Base-by-base conservation (phyloP, 2,329 filamentous ascomycete species). In the Colletotrichum horii region DNA sequence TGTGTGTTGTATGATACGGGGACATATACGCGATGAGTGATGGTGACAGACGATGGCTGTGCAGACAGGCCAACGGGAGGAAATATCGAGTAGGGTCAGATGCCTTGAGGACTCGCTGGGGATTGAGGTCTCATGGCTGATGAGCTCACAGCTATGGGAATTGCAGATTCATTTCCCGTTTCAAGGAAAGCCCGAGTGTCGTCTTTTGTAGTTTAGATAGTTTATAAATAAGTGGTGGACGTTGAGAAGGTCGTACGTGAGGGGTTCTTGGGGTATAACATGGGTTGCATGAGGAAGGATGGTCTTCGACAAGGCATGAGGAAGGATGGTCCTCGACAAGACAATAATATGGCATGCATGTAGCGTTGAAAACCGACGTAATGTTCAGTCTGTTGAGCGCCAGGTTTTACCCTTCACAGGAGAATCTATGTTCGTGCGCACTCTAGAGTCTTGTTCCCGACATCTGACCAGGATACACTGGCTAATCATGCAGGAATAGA, bases 321-420 rank as follows among this genome's bases (percentile, higher is more conserved):
- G 43, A 52, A 14, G 43, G 43, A 52, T 7, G 19, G n/a, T 8
- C 4, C 12, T 22, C 43, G 38, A 9, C 38, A 48, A n/a, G 6
- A 19, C 38, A 48, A 48, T 48, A 0, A 48, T n/a, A 0, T n/a
- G 1, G 19, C 38, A n/a, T 0, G 12, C 9, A 4, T n/a, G 38
- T 0, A n/a, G 3, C 0, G 6, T 48, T 48, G 19, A 6, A 48
- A 2, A 48, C 11, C 19, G 19, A 19, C 19, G 3, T 2, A n/a
- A n/a, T 1, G 7, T 11, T n/a, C 19, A 0, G 19, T 48, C 19
- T 48, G 1, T 2, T 7, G 19, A 6, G 38, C 19, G 1, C 38
- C 19, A 12, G 5, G 5, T 4, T 6, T 0, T 7, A 48, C 5
- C 9, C n/a, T 12, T 1, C 19, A 19, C 19, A 48, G 38, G 19